Percentiles rank a stretch among this genome's conserved stretches.
These are phyloP conservation scores for Chamaecrista fasciculata DNA, from an alignment of 306 rosid genomes.

Conservation along the genomic window DNA sequence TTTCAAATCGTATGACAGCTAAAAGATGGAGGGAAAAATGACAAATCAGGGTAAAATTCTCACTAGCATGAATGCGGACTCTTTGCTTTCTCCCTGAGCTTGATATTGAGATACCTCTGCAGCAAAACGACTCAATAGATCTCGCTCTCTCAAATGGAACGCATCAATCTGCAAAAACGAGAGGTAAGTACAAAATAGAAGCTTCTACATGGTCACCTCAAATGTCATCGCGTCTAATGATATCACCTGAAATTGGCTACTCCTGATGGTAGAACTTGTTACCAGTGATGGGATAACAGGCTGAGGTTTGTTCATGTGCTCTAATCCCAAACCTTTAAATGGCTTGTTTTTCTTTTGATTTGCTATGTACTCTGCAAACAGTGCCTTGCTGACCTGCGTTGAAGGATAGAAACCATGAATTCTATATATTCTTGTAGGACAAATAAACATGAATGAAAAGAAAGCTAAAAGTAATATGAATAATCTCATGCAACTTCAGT, in stretches of 20 bases:
- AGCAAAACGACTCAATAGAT: constrained; percentile 67
- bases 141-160: constrained; percentile 84
- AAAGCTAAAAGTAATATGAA: constrained; percentile 18
- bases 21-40: constrained; percentile 1
- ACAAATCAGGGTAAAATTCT: constrained; percentile 24
- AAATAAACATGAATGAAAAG: background rate
- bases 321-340: constrained; percentile 74
- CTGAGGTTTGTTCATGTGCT: constrained; percentile 74
- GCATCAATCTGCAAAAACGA: constrained; percentile 57
- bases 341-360: constrained; percentile 64
- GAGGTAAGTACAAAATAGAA: constrained; percentile 27
- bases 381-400: constrained; percentile 90
- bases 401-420: constrained; percentile 28
- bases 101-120: constrained; percentile 64
- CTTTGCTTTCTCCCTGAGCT: constrained; percentile 73
- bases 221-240: constrained; percentile 10
- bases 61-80: constrained; percentile 66
- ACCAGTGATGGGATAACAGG: constrained; percentile 70
- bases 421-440: constrained; percentile 1
- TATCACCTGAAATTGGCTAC: constrained; percentile 78
- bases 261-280: constrained; percentile 52
- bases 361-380: constrained; percentile 60
- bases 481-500: constrained; percentile 14
- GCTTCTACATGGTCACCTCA: constrained; percentile 15
- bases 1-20: constrained; percentile 19